Conservation (phyloP, 2,329 filamentous ascomycete genomes). For the Phyllosticta capitalensis region DNA sequence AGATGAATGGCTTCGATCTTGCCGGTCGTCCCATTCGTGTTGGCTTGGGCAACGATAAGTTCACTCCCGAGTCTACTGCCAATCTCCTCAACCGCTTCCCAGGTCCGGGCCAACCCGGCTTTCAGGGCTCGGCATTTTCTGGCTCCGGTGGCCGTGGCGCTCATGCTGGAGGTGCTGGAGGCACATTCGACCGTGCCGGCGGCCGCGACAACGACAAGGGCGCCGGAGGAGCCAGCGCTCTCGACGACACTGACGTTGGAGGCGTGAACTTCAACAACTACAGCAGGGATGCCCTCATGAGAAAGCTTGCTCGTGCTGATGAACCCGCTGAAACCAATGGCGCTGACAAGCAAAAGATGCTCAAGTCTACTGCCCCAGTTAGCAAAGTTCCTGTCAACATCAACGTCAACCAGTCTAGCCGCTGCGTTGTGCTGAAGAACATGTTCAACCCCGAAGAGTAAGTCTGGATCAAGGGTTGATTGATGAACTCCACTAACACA, state of each 20-base stretch:
- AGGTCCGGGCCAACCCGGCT: constrained; percentile 57
- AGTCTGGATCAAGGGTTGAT: constrained; percentile 31
- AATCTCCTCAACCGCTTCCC: constrained; percentile 88
- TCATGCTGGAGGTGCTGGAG: constrained; percentile 60
- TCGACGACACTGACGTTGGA: constrained; percentile 95
- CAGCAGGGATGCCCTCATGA: constrained; percentile 96
- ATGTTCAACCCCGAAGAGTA: constrained; percentile 93
- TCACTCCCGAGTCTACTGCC: constrained; percentile 92
- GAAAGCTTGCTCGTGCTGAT: constrained; percentile 93
- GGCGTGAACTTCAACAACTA: constrained; percentile 99
- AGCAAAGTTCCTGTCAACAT: constrained; percentile 25
- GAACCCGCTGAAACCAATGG: constrained; percentile 56
- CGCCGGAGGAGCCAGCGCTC: constrained; percentile 78
- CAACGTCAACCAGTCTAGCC: constrained; percentile 83
- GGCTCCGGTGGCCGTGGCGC: constrained; percentile 80
- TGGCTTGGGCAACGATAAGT: constrained; percentile 99
- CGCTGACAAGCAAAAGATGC: constrained; percentile 57
- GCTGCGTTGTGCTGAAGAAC: constrained; percentile 89
- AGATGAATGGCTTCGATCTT: constrained; percentile 99
- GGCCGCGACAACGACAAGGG: constrained; percentile 83
- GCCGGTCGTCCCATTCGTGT: constrained; percentile 96
- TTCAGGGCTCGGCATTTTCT: constrained; percentile 85
- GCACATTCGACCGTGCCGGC: constrained; percentile 80
- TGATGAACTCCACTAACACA: constrained; percentile 25
- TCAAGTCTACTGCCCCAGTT: constrained; percentile 69